phyloP scores from a whole-genome alignment of 2,329 filamentous ascomycete genomes.

The Aspergillus ruber region DNA sequence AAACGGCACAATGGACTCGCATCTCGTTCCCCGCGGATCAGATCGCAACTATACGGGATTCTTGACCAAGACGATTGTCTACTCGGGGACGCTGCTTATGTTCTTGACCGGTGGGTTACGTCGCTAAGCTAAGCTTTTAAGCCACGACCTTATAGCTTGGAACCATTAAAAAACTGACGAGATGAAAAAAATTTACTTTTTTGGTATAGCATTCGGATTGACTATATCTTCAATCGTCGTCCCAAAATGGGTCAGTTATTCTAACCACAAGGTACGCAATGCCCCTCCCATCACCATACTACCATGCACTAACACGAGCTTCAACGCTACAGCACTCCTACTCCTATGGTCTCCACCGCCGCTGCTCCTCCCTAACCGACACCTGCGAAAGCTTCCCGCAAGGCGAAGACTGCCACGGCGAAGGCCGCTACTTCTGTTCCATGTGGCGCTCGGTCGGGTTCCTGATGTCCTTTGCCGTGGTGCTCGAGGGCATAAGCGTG shows the following conservation, averaged over 20 bases:
- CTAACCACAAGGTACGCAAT: slow-evolving; percentile 38
- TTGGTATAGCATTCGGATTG: slow-evolving; percentile 35
- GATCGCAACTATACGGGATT: slow-evolving; percentile 43
- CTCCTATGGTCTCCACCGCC: slow-evolving; percentile 70
- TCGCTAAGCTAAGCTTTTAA: background rate
- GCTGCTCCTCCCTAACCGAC: slow-evolving; percentile 65
- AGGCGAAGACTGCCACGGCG: slow-evolving; percentile 59
- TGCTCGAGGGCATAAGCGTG: slow-evolving; percentile 75
- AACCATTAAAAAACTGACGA: background rate
- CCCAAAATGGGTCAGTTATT: slow-evolving; percentile 44
- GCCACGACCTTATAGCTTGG: background rate
- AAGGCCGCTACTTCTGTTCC: slow-evolving; percentile 73
- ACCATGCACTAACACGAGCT: slow-evolving; percentile 13
- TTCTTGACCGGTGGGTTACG: slow-evolving; percentile 37
- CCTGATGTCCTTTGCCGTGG: slow-evolving; percentile 73
- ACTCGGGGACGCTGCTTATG: slow-evolving; percentile 36
- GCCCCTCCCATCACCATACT: background rate
- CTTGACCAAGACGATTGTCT: slow-evolving; percentile 45
- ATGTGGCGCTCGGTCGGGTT: slow-evolving; percentile 89
- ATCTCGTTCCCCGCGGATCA: slow-evolving; percentile 36
- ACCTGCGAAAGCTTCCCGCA: slow-evolving; percentile 56
- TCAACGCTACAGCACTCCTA: slow-evolving; percentile 49
- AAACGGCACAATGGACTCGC: slow-evolving; percentile 33
- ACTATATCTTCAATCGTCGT: slow-evolving; percentile 42
- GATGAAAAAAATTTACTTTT: background rate